A percentile compares a stretch with the other conserved stretches of the same genome.
Conservation (phyloP, 441 rosid species). For the Populus hybrid region DNA sequence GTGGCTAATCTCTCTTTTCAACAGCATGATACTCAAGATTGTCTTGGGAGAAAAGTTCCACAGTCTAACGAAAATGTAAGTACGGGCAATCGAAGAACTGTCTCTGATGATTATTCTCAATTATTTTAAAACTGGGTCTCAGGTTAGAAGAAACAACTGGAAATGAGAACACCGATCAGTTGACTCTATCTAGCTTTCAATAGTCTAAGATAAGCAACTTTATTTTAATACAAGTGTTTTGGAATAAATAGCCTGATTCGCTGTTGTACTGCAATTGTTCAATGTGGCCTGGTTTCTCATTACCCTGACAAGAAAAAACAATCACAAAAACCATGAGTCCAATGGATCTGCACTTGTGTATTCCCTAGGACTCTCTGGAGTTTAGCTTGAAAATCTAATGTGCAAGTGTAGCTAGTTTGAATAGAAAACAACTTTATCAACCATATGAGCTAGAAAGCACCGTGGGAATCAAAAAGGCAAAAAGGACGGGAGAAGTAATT, state of each 20-base stretch:
- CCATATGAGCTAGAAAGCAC: neutral
- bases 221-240: neutral
- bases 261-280: too few species aligned
- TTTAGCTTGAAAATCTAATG: too few species aligned
- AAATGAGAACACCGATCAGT: neutral
- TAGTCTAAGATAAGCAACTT: neutral
- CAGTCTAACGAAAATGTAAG: neutral
- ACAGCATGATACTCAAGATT: neutral
- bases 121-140: neutral
- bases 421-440: too few species aligned
- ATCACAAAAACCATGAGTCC: neutral
- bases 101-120: neutral
- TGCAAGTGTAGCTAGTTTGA: too few species aligned
- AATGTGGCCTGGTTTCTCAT: neutral
- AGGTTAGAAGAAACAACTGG: neutral
- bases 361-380: too few species aligned
- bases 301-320: neutral
- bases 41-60: neutral
- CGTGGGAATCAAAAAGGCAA: neutral
- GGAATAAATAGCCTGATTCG: neutral
- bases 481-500: neutral
- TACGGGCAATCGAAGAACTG: neutral
- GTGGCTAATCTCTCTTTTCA: neutral
- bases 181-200: neutral
- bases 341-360: neutral